Evolutionary conservation across 2,329 filamentous ascomycete species (phyloP), one percentile per base, ranked within the genome.

Genomic region (Claviceps humidiphila): DNA sequence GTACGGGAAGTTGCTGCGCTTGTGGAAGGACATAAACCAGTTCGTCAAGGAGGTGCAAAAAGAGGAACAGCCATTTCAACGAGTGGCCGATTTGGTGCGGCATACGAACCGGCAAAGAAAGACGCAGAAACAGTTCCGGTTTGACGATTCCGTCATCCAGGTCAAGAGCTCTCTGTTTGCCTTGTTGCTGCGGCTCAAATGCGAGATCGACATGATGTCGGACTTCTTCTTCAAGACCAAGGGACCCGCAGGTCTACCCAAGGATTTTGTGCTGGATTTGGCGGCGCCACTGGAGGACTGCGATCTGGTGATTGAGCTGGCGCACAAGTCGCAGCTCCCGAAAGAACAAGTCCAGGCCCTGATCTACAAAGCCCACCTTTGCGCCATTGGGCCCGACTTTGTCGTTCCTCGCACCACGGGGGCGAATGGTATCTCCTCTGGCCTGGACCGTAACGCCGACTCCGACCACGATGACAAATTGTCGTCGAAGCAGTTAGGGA

Each of bases 51-150:
- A 66, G 34, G 70, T 76, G 0, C 56, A 57, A 17, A 59, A 60
- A 30, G 69, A 76, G 9, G 74, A 78, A 56, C 74, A 78, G 56
- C 74, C 75, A 0, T 75, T 73, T 53, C 68, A 73, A 38, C 66
- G 66, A 0, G 72, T 79, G 1, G 67, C 67, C 5, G 63, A 74
- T 39, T 62, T 74, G 4, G 73, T 76, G 2, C 64, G 68, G 16
- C 64, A 69, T 26, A 68, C 68, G 4, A 66, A 66, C 17, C 64
- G 63, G 5, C 62, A 66, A 54, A 8, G 53, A 17, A 55, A 17
- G 14, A 58, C 53, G 22, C 37, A 41, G 3, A 51, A 54, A 7
- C 54, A 56, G 4, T 73, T 74, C 51, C 44, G 44, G 1, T 67
- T 66, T 8, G 66, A 71, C 50, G 63, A 67, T 40, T 62, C 66